Evolutionary conservation across 345 rosid genomes (phyloP), one percentile per base, ranked within the genome.

Genomic region (Lepidium didymum): DNA sequence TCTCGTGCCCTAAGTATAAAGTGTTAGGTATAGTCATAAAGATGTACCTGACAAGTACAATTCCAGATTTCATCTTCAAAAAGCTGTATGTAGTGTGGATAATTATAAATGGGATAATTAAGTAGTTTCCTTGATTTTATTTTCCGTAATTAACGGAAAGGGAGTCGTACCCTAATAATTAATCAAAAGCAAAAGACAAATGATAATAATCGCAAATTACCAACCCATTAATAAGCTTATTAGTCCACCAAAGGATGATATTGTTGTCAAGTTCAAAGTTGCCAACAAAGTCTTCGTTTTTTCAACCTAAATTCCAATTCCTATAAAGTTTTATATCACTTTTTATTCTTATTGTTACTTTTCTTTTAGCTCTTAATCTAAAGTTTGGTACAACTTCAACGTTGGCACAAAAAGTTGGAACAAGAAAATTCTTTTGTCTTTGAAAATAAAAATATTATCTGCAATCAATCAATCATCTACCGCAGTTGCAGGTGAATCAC

Each of bases 301-400:
- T 75, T 68, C 74, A 68, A 75, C 78, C 33, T 37, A 62, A 35
- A 23, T 34, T 75, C 69, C 69, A 61, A 45, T 68, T 45, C 42
- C 64, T 44, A 2, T 61, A 44, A 67, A 36, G 62, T 37, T 29
- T 19, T 6, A 4, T 61, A 34, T 25, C 45, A 62, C 64, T 61
- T 67, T 64, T 47, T 1, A 25, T 60, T 54, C 60, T 64, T 46
- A 3, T 38, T 60, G 19, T 12, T 12, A 8, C 31, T 40, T 19
- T 3, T 5, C 3, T 11, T 21, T 53, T 15, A 51, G 8, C 14
- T 35, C 3, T 29, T 29, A 15, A 47, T 16, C 6, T 23, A 54
- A 31, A 53, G 60, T 18, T 41, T 44, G n/a, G n/a, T n/a, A n/a
- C n/a, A 23, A 38, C 37, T 16, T 56, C 56, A 46, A 45, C 46